These are phyloP conservation scores for Sporothrix mexicana DNA, from an alignment of 2,329 filamentous ascomycete species.

Conservation along the genomic window DNA sequence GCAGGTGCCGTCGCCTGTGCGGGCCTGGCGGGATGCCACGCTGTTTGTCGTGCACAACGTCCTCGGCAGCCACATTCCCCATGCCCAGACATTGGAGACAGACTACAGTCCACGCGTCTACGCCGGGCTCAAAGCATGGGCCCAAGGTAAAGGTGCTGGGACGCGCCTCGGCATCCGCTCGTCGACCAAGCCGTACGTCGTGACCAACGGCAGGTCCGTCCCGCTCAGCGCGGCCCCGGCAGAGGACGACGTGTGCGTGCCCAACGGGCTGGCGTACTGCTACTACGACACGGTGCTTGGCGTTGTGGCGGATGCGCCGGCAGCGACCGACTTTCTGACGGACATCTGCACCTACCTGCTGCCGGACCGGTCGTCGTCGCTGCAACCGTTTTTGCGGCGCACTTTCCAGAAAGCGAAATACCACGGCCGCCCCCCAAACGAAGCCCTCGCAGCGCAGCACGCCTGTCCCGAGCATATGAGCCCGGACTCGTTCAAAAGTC, in stretches of 20 bases:
- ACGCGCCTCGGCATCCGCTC: conserved; percentile 46
- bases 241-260: conserved; percentile 50
- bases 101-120: conserved; percentile 22
- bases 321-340: conserved; percentile 39
- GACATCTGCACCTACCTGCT: conserved; percentile 51
- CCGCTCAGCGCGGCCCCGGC: conserved; percentile 39
- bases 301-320: conserved; percentile 37
- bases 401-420: conserved; percentile 39
- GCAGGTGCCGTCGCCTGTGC: conserved; percentile 48
- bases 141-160: background rate
- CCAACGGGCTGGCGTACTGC: conserved; percentile 52
- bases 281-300: conserved; percentile 46
- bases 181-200: conserved; percentile 45
- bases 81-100: conserved; percentile 5
- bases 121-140: background rate
- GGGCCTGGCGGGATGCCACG: conserved; percentile 57
- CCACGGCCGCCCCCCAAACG: conserved; percentile 52
- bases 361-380: conserved; percentile 39
- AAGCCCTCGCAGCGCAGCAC: conserved; percentile 56
- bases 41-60: conserved; percentile 50
- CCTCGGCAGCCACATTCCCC: conserved; percentile 40
- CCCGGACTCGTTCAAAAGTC: conserved; percentile 59
- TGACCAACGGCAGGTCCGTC: conserved; percentile 45
- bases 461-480: conserved; percentile 56
- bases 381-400: conserved; percentile 51